Conservation (phyloP, 208 protist genomes). For the Trypanosoma mega region DNA sequence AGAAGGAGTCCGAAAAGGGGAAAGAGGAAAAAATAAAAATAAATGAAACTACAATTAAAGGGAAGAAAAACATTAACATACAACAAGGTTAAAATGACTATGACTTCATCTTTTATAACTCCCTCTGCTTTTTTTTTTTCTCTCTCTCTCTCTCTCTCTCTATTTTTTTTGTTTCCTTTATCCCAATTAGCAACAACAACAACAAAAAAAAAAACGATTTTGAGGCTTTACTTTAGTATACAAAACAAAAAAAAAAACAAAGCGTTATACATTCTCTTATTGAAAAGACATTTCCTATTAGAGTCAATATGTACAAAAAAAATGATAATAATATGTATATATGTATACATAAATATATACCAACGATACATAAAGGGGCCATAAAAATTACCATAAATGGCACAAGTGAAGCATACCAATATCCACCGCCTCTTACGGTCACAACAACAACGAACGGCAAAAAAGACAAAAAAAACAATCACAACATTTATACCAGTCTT, state of each 20-base stretch:
- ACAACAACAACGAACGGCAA: neutral
- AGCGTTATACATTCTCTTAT: neutral
- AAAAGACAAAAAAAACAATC: neutral
- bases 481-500: too few relatives aligned
- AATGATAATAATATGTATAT: neutral
- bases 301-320: neutral
- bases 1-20: neutral
- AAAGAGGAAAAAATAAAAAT: neutral
- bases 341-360: neutral
- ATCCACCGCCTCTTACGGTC: too few relatives aligned
- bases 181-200: too few relatives aligned
- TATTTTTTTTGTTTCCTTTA: too few relatives aligned
- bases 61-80: constrained; percentile 11
- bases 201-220: too few relatives aligned
- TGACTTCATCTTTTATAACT: neutral
- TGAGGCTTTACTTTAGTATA: too few relatives aligned
- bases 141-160: too few relatives aligned
- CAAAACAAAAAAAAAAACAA: neutral
- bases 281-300: neutral
- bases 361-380: neutral
- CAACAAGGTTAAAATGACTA: neutral
- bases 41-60: neutral
- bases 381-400: neutral
- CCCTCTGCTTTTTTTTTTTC: neutral
- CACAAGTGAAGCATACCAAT: too few relatives aligned